These are phyloP conservation scores for Calendula officinalis DNA, from an alignment of 129 eudicot species.

Conservation along the genomic window DNA sequence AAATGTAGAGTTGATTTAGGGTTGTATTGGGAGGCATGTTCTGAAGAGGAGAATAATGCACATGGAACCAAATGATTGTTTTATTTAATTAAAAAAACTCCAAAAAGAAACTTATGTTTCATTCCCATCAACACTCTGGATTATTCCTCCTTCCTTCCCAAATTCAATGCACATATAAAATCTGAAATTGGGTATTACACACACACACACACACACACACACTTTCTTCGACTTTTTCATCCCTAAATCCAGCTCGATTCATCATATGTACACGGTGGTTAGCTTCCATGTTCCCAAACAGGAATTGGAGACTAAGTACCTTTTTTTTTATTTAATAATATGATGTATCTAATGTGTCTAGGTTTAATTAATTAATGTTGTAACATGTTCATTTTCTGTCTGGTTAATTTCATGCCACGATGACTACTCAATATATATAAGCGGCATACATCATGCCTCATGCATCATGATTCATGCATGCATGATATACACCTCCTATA, in stretches of 20 bases:
- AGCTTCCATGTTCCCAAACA: constrained; percentile 54
- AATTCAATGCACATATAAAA: constrained; percentile 58
- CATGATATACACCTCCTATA: background rate
- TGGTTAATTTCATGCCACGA: constrained; percentile 30
- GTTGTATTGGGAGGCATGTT: constrained; percentile 61
- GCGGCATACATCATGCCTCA: constrained; percentile 1
- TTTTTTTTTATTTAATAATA: constrained; percentile 11
- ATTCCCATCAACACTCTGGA: constrained; percentile 72
- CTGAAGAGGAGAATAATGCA: constrained; percentile 53
- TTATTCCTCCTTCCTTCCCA: constrained; percentile 58
- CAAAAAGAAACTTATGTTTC: constrained; percentile 28
- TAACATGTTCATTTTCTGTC: constrained; percentile 35
- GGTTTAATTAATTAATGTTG: constrained; percentile 38
- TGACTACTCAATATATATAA: background rate
- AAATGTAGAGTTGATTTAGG: constrained; percentile 12
- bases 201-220: background rate
- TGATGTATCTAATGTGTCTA: constrained; percentile 18
- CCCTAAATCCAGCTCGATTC: constrained; percentile 33
- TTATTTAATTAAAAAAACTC: constrained; percentile 27
- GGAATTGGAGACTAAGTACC: too few species aligned
- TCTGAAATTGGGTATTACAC: constrained; percentile 6
- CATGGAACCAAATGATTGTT: constrained; percentile 80
- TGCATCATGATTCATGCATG: background rate
- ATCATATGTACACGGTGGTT: constrained; percentile 32
- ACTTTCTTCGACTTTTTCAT: constrained; percentile 9